Conservation (phyloP, 1,284 basidiomycete species). For the Anthracocystis panici-leucophaei region DNA sequence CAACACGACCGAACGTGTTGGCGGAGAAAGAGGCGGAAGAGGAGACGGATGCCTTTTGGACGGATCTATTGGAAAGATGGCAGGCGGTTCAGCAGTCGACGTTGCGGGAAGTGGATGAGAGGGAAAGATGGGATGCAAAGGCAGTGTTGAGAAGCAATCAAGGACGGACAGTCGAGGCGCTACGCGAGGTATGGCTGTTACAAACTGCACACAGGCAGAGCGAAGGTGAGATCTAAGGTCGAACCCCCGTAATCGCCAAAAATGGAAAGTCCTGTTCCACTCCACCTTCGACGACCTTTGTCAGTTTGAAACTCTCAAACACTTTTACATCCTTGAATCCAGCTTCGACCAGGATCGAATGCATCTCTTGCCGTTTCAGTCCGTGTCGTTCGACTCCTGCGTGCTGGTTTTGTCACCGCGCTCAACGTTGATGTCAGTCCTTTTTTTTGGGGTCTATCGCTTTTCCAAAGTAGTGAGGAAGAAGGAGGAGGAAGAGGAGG, state of each 20-base stretch:
- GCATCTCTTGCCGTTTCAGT: slow-evolving; percentile 36
- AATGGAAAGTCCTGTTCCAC: slow-evolving; percentile 31
- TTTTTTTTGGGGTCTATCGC: no score
- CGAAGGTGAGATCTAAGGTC: slow-evolving; percentile 6
- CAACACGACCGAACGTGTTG: background rate
- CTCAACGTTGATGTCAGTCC: background rate
- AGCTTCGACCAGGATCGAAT: slow-evolving; percentile 25
- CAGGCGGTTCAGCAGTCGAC: slow-evolving; percentile 14
- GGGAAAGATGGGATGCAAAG: slow-evolving; percentile 20
- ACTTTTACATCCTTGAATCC: slow-evolving; percentile 47
- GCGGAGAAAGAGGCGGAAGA: slow-evolving; percentile 13
- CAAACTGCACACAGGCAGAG: background rate
- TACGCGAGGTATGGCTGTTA: slow-evolving; percentile 37
- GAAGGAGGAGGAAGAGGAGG: no score
- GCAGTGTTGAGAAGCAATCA: slow-evolving; percentile 12
- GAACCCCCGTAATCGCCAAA: slow-evolving; percentile 39
- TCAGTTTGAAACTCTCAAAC: slow-evolving; percentile 44
- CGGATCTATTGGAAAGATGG: slow-evolving; percentile 28
- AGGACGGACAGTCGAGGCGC: slow-evolving; percentile 24
- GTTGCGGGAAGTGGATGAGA: background rate
- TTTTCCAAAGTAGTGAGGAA: no score
- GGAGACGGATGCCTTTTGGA: slow-evolving; percentile 14
- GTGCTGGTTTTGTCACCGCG: slow-evolving; percentile 18
- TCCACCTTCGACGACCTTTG: slow-evolving; percentile 33
- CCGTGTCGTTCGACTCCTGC: slow-evolving; percentile 51